phyloP scores from a whole-genome alignment of 331 rosid species.

The Dryas integrifolia region DNA sequence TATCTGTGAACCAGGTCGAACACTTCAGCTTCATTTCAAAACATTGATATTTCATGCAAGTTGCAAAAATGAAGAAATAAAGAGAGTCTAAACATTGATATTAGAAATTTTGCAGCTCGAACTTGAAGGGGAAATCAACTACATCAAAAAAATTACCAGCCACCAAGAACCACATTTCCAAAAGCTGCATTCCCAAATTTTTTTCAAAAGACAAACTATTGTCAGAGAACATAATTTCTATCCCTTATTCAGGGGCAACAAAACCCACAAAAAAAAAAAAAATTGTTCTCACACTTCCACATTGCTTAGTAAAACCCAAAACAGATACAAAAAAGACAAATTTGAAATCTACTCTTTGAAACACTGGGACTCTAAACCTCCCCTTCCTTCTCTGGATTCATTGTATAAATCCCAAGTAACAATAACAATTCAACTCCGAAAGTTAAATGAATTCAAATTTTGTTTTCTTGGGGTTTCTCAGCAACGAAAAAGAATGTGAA shows the following conservation, averaged over 20 bases:
- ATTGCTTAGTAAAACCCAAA: background rate
- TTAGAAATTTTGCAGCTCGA: background rate
- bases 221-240: background rate
- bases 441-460: background rate
- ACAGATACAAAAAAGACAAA: background rate
- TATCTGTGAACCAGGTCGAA: conserved; percentile 37
- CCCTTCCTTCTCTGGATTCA: too few species aligned
- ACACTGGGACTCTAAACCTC: background rate
- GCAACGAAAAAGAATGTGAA: background rate
- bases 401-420: background rate
- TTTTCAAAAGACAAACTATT: background rate
- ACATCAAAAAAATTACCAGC: background rate
- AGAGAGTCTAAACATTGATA: background rate
- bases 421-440: background rate
- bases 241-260: background rate
- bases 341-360: background rate
- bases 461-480: background rate
- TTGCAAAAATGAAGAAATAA: conserved; percentile 1
- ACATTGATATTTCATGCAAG: conserved; percentile 8
- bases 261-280: background rate
- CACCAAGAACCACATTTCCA: background rate
- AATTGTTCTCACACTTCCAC: background rate
- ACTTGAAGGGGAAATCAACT: background rate
- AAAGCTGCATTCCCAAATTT: background rate
- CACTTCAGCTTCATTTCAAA: conserved; percentile 16